Percentiles rank a stretch among this genome's conserved stretches.
Evolutionary conservation across 192 early-diverging fungal genomes (phyloP).

Genomic region (Coemansia reversa): DNA sequence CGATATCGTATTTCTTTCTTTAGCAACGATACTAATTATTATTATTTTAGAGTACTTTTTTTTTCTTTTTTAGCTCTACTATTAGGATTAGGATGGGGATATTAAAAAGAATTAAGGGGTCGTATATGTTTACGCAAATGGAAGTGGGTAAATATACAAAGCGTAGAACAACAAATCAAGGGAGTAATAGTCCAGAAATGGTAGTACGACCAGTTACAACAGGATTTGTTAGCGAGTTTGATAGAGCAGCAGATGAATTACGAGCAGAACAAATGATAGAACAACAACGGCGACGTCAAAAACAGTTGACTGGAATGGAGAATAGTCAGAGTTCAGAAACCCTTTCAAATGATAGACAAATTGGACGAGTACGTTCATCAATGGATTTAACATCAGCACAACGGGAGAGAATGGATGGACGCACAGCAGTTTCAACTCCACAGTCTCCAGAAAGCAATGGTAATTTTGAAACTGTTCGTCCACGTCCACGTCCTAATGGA

Average conservation of each 20-base stretch:
- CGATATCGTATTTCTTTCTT: too few species aligned
- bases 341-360: slow-evolving; percentile 1
- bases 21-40: too few species aligned
- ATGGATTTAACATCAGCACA: slow-evolving; percentile 37
- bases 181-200: not conserved
- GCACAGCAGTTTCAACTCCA: slow-evolving; percentile 21
- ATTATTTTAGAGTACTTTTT: too few species aligned
- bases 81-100: slow-evolving; percentile 56
- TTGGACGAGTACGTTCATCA: slow-evolving; percentile 22
- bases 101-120: slow-evolving; percentile 50
- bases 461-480: slow-evolving; percentile 14
- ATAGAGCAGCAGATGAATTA: slow-evolving; percentile 33
- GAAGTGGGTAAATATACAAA: slow-evolving; percentile 59
- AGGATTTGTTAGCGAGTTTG: slow-evolving; percentile 43
- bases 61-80: too few species aligned
- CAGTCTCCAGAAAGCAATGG: slow-evolving; percentile 8
- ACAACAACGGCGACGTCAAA: slow-evolving; percentile 7
- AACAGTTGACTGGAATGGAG: not conserved
- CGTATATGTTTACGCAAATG: slow-evolving; percentile 55
- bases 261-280: slow-evolving; percentile 19
- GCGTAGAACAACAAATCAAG: slow-evolving; percentile 23
- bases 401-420: slow-evolving; percentile 18
- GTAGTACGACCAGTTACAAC: slow-evolving; percentile 9
- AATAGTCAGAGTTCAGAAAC: slow-evolving; percentile 18
- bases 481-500: slow-evolving; percentile 15